Base-by-base conservation (phyloP, 495 filamentous ascomycete genomes). In the Oidiodendron maius region DNA sequence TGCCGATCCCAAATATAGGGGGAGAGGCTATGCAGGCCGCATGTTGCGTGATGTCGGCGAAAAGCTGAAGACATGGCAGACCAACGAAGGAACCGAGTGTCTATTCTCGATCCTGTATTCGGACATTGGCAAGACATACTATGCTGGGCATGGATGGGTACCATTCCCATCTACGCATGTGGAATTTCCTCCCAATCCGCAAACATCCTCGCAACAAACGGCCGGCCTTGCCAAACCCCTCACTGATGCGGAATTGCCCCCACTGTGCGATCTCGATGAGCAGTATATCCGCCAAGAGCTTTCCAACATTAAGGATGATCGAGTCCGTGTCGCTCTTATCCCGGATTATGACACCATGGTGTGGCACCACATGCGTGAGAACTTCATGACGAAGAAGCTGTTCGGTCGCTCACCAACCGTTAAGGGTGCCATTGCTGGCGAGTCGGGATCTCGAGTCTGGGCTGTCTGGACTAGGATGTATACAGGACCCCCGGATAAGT, bases 51-150 rank as follows among this genome's bases (percentile, higher is more conserved):
- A 81, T 55, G 44, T 81, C n/a, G 78, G 57, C 41, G 24, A 43
- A 15, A 28, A 17, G 3, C 44, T 57, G 21, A 49, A 43, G 41
- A 53, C 32, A 16, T 48, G 51, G 35, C 65, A 68, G 67, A 12
- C 78, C 73, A 72, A 69, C 78, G 48, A 57, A 58, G 11, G 12
- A 23, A 20, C 24, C 6, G 35, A 35, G 10, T 52, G 50, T 39
- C 32, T 38, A 11, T 68, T 69, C 48, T 61, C 52, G 8, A 78
- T 91, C 20, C 65, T 98, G 25, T 98, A 84, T 66, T 96, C 91
- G 9, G 93, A 98, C 64, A 96, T 98, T 57, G 93, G 93, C 3
- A 95, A 94, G 71, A 64, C 65, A n/a, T 96, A 94, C 64, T 98
- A 96, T 64, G 77, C 88, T 6, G 75, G 72, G 42, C 76, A 78